A percentile compares a stretch with the other conserved stretches of the same genome.
Conservation (phyloP, 1,284 basidiomycete species). For the Trichosporon asahii region DNA sequence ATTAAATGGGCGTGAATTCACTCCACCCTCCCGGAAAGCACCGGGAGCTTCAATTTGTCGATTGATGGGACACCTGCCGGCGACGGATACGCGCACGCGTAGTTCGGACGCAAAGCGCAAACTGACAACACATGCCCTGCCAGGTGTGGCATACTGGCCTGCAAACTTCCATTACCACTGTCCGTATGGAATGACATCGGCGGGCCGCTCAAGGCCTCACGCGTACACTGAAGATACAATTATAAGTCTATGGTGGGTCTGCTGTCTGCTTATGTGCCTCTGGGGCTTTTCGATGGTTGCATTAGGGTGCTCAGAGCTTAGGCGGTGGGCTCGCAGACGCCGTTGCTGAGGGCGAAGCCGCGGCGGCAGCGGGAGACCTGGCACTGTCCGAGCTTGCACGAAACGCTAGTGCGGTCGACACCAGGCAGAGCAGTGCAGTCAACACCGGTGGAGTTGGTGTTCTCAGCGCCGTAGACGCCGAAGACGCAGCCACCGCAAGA, state of each 20-base stretch:
- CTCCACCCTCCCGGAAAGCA: neutral
- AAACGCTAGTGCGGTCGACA: constrained; percentile 16
- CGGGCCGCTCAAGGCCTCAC: neutral
- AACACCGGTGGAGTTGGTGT: constrained; percentile 7
- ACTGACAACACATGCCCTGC: neutral
- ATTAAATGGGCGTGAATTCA: too few species aligned
- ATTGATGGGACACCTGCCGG: too few species aligned
- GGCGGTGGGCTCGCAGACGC: neutral
- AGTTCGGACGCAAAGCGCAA: neutral
- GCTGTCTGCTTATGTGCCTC: neutral
- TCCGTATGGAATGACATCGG: neutral
- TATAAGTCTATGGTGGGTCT: neutral
- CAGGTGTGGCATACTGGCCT: neutral
- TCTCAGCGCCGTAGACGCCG: neutral
- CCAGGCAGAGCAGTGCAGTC: constrained; percentile 21
- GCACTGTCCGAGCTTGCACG: constrained; percentile 18
- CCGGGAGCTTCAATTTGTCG: neutral
- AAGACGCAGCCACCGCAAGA: constrained; percentile 28
- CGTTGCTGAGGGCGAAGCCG: constrained; percentile 15
- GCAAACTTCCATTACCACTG: neutral
- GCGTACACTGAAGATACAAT: neutral
- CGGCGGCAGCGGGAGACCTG: constrained; percentile 16
- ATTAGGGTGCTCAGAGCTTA: neutral
- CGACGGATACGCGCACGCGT: too few species aligned
- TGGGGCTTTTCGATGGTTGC: neutral